Percentiles rank a stretch among this genome's conserved stretches.
These are phyloP conservation scores for Zygoascus ofunaensis DNA, from an alignment of 805 yeast genomes.

Conservation along the genomic window DNA sequence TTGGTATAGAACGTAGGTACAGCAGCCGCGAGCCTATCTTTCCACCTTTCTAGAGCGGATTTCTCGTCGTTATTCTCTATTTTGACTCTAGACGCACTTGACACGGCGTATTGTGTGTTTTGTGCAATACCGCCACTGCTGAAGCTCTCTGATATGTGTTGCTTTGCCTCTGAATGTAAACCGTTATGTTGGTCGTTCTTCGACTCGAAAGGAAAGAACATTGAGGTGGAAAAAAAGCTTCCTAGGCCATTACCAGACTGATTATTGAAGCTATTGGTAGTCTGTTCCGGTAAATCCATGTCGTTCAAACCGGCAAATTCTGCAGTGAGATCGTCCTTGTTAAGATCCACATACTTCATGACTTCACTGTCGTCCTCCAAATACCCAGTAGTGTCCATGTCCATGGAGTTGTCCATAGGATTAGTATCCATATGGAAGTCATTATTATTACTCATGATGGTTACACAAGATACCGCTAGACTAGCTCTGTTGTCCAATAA, in stretches of 20 bases:
- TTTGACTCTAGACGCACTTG: not conserved
- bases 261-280: not conserved
- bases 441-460: not conserved
- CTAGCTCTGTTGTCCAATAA: too few relatives aligned
- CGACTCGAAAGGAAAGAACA: not conserved
- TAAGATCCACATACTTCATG: not conserved
- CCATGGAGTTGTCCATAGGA: not conserved
- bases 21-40: slow-evolving; percentile 2
- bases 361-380: not conserved
- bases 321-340: not conserved
- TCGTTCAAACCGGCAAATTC: not conserved
- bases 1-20: not conserved
- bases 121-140: too few relatives aligned
- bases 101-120: too few relatives aligned
- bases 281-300: not conserved
- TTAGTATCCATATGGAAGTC: not conserved
- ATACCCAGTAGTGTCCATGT: not conserved
- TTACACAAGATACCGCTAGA: not conserved
- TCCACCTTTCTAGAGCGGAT: slow-evolving; percentile 1
- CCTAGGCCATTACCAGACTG: not conserved
- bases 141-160: not conserved
- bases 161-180: not conserved
- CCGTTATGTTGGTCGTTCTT: not conserved
- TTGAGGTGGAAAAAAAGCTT: not conserved
- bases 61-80: not conserved